Conservation (phyloP, 495 filamentous ascomycete species). For the Tuber brumale region DNA sequence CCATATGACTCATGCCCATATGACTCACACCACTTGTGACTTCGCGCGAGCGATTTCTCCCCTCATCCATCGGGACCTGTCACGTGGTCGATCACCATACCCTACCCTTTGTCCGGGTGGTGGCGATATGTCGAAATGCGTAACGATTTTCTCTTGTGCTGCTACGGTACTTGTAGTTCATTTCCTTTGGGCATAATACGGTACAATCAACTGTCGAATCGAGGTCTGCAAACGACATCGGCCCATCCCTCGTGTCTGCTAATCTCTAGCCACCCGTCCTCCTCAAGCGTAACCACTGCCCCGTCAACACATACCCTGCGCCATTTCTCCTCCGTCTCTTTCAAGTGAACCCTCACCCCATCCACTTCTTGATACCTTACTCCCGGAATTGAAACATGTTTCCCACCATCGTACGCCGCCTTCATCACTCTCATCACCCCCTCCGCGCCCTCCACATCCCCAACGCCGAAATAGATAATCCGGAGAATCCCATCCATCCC, state of each 20-base stretch:
- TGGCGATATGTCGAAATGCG: background rate
- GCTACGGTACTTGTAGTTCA: background rate
- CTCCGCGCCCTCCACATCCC: constrained; percentile 49
- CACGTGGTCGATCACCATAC: background rate
- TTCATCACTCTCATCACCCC: constrained; percentile 69
- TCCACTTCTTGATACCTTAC: constrained; percentile 64
- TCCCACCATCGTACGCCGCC: constrained; percentile 65
- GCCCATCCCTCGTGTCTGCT: background rate
- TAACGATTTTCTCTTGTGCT: background rate
- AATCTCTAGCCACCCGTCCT: constrained; percentile 63
- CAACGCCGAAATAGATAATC: constrained; percentile 64
- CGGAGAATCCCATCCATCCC: constrained; percentile 57
- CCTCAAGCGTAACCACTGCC: constrained; percentile 64
- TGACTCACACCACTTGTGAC: background rate
- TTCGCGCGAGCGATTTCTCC: background rate
- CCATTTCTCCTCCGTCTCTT: constrained; percentile 59
- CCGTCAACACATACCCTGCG: constrained; percentile 83
- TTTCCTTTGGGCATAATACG: background rate
- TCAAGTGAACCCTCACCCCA: constrained; percentile 59
- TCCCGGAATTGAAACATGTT: constrained; percentile 55
- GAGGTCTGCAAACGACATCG: constrained; percentile 22
- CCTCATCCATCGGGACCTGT: background rate
- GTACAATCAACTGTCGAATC: background rate
- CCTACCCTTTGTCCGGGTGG: background rate
- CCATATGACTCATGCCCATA: background rate